Percentiles rank a stretch among this genome's conserved stretches.
Evolutionary conservation across 2,329 filamentous ascomycete genomes (phyloP).

Genomic region (Teratosphaeria epicoccoides): DNA sequence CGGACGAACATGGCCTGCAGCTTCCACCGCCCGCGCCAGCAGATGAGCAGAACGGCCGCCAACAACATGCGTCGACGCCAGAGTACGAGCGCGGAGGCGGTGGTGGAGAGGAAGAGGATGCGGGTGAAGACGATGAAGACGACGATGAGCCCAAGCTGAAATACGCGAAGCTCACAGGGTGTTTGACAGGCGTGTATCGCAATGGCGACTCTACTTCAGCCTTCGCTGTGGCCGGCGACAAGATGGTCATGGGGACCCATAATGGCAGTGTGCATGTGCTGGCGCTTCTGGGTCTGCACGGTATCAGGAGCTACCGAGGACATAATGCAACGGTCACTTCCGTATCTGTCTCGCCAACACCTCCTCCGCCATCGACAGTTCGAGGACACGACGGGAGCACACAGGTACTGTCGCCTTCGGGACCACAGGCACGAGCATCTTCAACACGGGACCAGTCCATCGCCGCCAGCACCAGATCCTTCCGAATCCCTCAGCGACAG

Average conservation of each 20-base stretch:
- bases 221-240: constrained; percentile 85
- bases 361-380: constrained; percentile 40
- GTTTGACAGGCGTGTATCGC: constrained; percentile 70
- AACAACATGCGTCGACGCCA: constrained; percentile 20
- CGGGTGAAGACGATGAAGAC: constrained; percentile 64
- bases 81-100: constrained; percentile 25
- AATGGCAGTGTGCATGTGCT: constrained; percentile 93
- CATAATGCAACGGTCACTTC: constrained; percentile 85
- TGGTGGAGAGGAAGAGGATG: constrained; percentile 52
- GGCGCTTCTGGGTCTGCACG: constrained; percentile 69
- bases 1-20: constrained; percentile 8
- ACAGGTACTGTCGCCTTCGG: constrained; percentile 1
- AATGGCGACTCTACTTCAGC: constrained; percentile 92
- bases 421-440: not conserved
- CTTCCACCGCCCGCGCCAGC: constrained; percentile 8
- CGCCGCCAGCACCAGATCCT: not conserved
- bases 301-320: constrained; percentile 77
- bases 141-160: constrained; percentile 93
- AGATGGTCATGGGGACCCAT: constrained; percentile 95
- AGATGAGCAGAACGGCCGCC: constrained; percentile 9
- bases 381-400: constrained; percentile 4
- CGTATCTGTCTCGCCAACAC: constrained; percentile 81
- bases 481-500: not conserved
- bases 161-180: constrained; percentile 76
- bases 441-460: not conserved